Evolutionary conservation across 768 basidiomycete genomes (phyloP).

Genomic region (Tricholoma bakamatsutake): DNA sequence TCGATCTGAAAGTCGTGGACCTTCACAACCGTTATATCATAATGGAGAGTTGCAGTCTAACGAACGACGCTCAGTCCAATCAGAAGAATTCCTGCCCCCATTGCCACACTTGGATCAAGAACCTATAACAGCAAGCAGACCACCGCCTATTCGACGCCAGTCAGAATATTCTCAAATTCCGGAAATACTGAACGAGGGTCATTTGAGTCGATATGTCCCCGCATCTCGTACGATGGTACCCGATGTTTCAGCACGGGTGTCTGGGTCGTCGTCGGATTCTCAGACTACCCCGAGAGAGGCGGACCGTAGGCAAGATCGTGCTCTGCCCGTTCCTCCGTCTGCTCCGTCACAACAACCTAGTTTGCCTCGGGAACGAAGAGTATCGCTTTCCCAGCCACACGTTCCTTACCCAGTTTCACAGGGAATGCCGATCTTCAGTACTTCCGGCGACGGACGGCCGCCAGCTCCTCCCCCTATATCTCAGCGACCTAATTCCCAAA

Average conservation of each 20-base stretch:
- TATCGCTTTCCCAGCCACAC: slow-evolving; percentile 8
- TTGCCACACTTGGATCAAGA: slow-evolving; percentile 4
- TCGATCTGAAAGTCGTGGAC: background rate
- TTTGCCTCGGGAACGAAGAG: slow-evolving; percentile 7
- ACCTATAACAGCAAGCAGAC: background rate
- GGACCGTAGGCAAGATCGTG: slow-evolving; percentile 3
- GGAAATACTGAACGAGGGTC: slow-evolving; percentile 9
- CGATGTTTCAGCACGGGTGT: background rate
- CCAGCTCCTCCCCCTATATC: background rate
- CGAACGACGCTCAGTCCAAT: slow-evolving; percentile 3
- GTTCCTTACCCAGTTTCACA: background rate
- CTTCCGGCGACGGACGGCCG: slow-evolving; percentile 3
- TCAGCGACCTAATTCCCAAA: background rate
- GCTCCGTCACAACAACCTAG: background rate
- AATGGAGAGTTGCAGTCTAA: slow-evolving; percentile 2
- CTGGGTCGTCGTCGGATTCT: slow-evolving; percentile 1
- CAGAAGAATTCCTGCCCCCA: slow-evolving; percentile 7
- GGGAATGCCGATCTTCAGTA: background rate
- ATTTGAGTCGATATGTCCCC: slow-evolving; percentile 14
- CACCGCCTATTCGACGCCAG: slow-evolving; percentile 1
- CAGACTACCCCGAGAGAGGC: background rate
- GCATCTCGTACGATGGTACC: slow-evolving; percentile 15
- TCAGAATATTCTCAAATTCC: slow-evolving; percentile 11
- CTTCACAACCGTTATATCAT: background rate
- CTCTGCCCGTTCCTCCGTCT: slow-evolving; percentile 4